Conservation (phyloP, 2,329 filamentous ascomycete species). For the Dryadomyces sulphureus region DNA sequence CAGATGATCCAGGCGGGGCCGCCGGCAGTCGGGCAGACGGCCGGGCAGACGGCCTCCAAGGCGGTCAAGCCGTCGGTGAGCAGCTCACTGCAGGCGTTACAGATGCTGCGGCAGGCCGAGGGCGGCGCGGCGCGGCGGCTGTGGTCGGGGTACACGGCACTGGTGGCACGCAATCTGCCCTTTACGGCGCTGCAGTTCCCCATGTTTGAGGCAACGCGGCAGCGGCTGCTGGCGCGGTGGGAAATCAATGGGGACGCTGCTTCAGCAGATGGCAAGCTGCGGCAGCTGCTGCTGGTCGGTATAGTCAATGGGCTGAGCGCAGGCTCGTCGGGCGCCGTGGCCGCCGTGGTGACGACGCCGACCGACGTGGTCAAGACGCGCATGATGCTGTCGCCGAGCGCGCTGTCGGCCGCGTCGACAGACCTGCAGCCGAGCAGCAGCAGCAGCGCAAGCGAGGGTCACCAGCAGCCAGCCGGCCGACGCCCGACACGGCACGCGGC, state of each 20-base stretch:
- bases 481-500: conserved; percentile 10
- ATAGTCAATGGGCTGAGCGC: conserved; percentile 60
- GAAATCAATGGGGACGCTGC: conserved; percentile 16
- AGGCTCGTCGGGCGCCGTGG: conserved; percentile 56
- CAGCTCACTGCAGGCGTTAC: conserved; percentile 35
- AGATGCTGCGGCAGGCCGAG: conserved; percentile 28
- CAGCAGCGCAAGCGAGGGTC: background rate
- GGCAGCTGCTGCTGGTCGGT: conserved; percentile 47
- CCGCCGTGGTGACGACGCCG: conserved; percentile 73
- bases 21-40: background rate
- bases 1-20: conserved; percentile 50
- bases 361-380: conserved; percentile 82
- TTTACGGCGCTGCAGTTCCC: conserved; percentile 85
- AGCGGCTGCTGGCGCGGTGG: conserved; percentile 28
- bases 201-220: conserved; percentile 60
- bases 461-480: background rate
- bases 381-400: conserved; percentile 53
- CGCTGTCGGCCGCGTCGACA: background rate
- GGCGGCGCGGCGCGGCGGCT: conserved; percentile 42
- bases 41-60: background rate
- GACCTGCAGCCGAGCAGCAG: background rate
- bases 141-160: conserved; percentile 60
- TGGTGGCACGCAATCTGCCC: conserved; percentile 70
- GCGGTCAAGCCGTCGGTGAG: conserved; percentile 14
- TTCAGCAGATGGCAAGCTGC: conserved; percentile 8